Evolutionary conservation across 2,329 filamentous ascomycete species (phyloP).

Genomic region (Rutstroemia sp.): DNA sequence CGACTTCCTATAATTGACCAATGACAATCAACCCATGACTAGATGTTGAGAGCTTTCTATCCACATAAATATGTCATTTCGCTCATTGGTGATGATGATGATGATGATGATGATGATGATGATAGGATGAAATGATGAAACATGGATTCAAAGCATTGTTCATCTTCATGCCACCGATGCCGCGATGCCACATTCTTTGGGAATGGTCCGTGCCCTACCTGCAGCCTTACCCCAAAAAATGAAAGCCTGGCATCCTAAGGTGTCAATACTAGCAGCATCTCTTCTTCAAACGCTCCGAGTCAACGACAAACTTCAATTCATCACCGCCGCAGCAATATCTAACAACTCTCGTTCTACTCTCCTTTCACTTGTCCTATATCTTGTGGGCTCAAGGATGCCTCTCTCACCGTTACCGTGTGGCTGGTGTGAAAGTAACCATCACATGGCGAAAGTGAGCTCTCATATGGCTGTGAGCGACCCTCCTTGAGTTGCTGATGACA

Average conservation of each 20-base stretch:
- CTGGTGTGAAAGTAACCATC: conserved; percentile 8
- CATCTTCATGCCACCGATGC: too few species aligned
- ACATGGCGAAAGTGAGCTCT: conserved; percentile 3
- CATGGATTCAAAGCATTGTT: too few species aligned
- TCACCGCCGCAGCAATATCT: conserved; percentile 6
- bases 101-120: too few species aligned
- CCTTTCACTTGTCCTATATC: not conserved
- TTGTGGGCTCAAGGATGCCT: not conserved
- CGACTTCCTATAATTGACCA: too few species aligned
- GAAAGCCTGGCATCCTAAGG: not conserved
- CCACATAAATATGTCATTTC: too few species aligned
- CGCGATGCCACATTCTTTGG: too few species aligned
- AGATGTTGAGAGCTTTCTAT: too few species aligned
- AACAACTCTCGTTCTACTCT: conserved; percentile 9
- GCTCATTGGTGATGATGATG: too few species aligned
- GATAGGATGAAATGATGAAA: too few species aligned
- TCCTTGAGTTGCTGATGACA: not conserved
- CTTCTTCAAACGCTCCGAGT: not conserved
- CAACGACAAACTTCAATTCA: conserved; percentile 8
- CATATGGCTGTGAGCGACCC: not conserved
- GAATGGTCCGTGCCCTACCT: too few species aligned
- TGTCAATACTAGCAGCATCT: not conserved
- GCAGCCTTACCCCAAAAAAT: too few species aligned
- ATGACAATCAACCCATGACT: too few species aligned
- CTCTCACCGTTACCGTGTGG: conserved; percentile 1